Conservation (phyloP, 371 early-diverging fungal genomes). For the Synchytrium microbalum region DNA sequence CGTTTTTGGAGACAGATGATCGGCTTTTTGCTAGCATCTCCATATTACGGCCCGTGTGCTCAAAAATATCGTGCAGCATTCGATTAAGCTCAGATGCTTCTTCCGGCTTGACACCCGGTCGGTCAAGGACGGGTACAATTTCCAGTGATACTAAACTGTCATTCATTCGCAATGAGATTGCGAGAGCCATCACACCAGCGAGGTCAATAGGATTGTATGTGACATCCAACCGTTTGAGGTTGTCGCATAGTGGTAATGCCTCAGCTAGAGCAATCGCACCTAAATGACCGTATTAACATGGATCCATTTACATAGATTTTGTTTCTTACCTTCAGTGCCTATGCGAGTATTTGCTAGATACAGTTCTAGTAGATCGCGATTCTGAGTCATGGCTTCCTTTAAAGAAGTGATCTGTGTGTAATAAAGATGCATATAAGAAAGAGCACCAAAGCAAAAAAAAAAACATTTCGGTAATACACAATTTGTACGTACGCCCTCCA, state of each 20-base stretch:
- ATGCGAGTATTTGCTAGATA: conserved; percentile 56
- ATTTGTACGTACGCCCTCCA: conserved; percentile 43
- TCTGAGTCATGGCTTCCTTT: conserved; percentile 53
- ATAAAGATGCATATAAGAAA: background rate
- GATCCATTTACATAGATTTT: no score
- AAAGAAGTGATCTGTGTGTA: conserved; percentile 37
- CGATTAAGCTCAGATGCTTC: conserved; percentile 59
- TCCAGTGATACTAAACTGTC: conserved; percentile 60
- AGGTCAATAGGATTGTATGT: conserved; percentile 65
- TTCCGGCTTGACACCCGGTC: conserved; percentile 32
- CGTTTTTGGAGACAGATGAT: background rate
- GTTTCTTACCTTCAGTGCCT: conserved; percentile 47
- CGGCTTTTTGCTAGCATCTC: background rate
- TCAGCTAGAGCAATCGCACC: conserved; percentile 73
- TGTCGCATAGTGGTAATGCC: conserved; percentile 61
- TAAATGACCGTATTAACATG: no score
- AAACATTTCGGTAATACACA: no score
- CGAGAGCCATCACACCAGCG: conserved; percentile 71
- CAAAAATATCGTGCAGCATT: conserved; percentile 54
- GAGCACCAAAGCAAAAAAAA: no score
- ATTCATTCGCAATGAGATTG: conserved; percentile 65
- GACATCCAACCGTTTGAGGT: conserved; percentile 60
- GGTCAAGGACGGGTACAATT: conserved; percentile 38
- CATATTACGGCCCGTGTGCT: background rate
- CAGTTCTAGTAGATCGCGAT: conserved; percentile 52